These are phyloP conservation scores for Sonneratia alba DNA, from an alignment of 345 rosid genomes.

Conservation along the genomic window DNA sequence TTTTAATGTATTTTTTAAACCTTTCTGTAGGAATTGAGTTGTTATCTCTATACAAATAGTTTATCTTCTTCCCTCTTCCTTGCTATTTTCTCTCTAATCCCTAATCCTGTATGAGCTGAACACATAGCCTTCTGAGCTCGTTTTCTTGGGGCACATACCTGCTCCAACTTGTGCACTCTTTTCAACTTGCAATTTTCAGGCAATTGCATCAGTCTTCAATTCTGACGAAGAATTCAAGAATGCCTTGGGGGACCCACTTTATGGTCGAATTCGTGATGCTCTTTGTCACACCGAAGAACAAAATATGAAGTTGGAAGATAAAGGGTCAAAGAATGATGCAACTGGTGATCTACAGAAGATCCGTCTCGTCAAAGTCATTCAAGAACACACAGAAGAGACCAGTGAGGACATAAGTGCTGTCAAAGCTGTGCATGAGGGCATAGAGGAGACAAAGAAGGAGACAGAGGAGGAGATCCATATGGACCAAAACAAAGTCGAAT, in stretches of 20 bases:
- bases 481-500: conserved; percentile 9
- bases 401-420: not conserved
- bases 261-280: conserved; percentile 38
- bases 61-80: not conserved
- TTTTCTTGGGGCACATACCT: not conserved
- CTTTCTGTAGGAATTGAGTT: not conserved
- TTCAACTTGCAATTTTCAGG: conserved; percentile 28
- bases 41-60: not conserved
- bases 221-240: conserved; percentile 50
- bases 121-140: not conserved
- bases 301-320: conserved; percentile 15
- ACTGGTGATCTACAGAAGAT: not conserved
- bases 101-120: no score
- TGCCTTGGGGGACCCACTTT: conserved; percentile 64
- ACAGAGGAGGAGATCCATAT: conserved; percentile 13
- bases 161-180: not conserved
- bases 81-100: not conserved
- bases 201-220: conserved; percentile 55
- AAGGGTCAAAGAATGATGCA: conserved; percentile 16
- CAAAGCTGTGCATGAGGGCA: not conserved
- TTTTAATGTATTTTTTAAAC: not conserved
- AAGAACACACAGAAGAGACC: not conserved
- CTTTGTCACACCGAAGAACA: conserved; percentile 29
- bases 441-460: conserved; percentile 8
- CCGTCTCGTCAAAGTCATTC: not conserved